phyloP scores from a whole-genome alignment of 345 rosid species.

The Citrus sinensis region DVS_A1.0 CM039165.1:18069001-18069500 shows the following conservation, averaged over 20 bases:
- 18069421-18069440: not conserved
- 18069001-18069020: constrained; percentile 95
- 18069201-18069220: not conserved
- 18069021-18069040: constrained; percentile 86
- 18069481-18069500: constrained; percentile 29
- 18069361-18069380: constrained; percentile 84
- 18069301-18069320: constrained; percentile 80
- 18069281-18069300: constrained; percentile 48
- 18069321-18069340: constrained; percentile 92
- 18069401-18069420: not conserved
- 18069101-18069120: not conserved
- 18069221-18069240: not conserved
- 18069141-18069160: constrained; percentile 92
- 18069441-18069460: not conserved
- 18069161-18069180: constrained; percentile 95
- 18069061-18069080: not conserved
- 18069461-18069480: constrained; percentile 75
- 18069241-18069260: not conserved
- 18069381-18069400: not conserved
- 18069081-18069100: not conserved
- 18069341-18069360: constrained; percentile 96
- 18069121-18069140: constrained; percentile 97
- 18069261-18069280: not conserved
- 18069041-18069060: constrained; percentile 43
- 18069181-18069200: constrained; percentile 84